Evolutionary conservation across 805 yeast species (phyloP).

Genomic region (Hagleromyces aurorensis): DNA sequence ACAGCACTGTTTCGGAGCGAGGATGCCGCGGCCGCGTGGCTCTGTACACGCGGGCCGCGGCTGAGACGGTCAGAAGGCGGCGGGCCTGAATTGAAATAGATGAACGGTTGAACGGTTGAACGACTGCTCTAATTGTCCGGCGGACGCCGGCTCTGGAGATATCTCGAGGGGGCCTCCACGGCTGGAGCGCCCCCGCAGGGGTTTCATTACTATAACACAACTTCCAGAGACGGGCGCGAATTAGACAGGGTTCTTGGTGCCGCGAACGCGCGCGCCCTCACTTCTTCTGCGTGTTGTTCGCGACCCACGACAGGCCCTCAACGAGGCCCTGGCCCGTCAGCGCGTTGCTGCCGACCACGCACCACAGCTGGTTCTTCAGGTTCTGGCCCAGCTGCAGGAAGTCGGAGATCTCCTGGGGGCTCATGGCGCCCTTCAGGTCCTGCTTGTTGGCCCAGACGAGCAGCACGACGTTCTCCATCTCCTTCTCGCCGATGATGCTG

Average conservation of each 20-base stretch:
- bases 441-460: constrained; percentile 87
- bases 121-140: too few species aligned
- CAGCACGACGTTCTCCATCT: constrained; percentile 69
- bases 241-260: background rate
- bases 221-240: too few species aligned
- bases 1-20: too few species aligned
- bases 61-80: too few species aligned
- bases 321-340: constrained; percentile 83
- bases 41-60: too few species aligned
- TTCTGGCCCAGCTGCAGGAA: constrained; percentile 52
- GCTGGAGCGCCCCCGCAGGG: too few species aligned
- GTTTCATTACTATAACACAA: too few species aligned
- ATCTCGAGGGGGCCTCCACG: too few species aligned
- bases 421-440: constrained; percentile 63
- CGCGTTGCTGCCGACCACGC: constrained; percentile 87
- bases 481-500: constrained; percentile 74
- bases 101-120: too few species aligned
- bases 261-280: background rate
- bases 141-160: too few species aligned
- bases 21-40: too few species aligned
- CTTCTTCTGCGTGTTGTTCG: constrained; percentile 43
- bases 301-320: constrained; percentile 83
- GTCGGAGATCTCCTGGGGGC: constrained; percentile 74
- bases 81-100: too few species aligned
- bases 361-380: constrained; percentile 69